phyloP scores from a whole-genome alignment of 495 filamentous ascomycete species.

The Chaetomium tenue region DNA sequence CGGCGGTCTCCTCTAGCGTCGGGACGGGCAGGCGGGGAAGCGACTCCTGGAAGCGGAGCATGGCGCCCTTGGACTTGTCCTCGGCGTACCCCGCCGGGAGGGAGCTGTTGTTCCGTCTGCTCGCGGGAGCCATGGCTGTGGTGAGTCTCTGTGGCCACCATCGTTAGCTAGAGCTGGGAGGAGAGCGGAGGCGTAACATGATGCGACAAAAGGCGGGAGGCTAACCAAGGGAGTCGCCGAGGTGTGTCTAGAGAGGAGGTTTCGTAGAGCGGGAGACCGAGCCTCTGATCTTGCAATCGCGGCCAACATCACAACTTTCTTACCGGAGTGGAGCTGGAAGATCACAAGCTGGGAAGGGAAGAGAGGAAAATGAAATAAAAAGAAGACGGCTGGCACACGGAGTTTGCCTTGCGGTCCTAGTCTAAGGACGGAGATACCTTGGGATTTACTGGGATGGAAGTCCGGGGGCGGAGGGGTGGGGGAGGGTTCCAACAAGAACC shows the following conservation, averaged over 20 bases:
- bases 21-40: constrained; percentile 89
- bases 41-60: constrained; percentile 96
- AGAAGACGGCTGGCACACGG: not conserved
- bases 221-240: constrained; percentile 27
- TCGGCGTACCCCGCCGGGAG: constrained; percentile 79
- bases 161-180: not conserved
- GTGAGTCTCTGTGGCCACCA: constrained; percentile 36
- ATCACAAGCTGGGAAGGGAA: constrained; percentile 1
- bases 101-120: constrained; percentile 57
- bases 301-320: constrained; percentile 36
- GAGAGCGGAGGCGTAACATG: not conserved
- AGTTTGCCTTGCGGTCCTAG: not conserved
- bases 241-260: constrained; percentile 30
- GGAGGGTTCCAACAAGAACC: constrained; percentile 14
- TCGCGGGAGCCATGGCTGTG: constrained; percentile 52
- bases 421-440: not conserved
- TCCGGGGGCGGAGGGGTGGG: not conserved
- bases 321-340: constrained; percentile 11
- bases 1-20: constrained; percentile 86
- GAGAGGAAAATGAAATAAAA: constrained; percentile 8
- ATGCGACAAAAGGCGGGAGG: constrained; percentile 10
- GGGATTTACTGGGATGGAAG: constrained; percentile 11
- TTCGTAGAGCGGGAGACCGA: constrained; percentile 38
- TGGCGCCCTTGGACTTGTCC: constrained; percentile 83
- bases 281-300: constrained; percentile 34